Percentiles rank a stretch among this genome's conserved stretches.
Conservation (phyloP, 352 stramenopile genomes). For the Phytopythium montanum region DNA sequence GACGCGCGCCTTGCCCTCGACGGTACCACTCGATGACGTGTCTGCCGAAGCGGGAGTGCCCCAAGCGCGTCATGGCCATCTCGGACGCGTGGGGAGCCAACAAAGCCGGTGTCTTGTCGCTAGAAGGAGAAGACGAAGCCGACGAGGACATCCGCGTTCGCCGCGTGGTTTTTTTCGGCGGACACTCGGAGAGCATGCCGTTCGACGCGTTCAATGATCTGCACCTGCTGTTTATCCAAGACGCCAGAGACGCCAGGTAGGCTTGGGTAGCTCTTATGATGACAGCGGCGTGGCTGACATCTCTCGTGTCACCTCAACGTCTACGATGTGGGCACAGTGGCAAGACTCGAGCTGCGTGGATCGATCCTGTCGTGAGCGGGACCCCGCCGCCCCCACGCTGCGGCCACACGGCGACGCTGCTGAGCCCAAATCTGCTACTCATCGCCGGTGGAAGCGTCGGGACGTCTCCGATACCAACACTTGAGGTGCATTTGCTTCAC, state of each 20-base stretch:
- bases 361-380: conserved; percentile 25
- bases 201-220: conserved; percentile 71
- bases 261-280: not conserved
- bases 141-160: conserved; percentile 25
- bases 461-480: conserved; percentile 39
- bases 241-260: conserved; percentile 6
- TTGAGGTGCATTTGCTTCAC: conserved; percentile 40
- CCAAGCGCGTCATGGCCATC: conserved; percentile 14
- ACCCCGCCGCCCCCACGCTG: conserved; percentile 37
- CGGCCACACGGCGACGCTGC: conserved; percentile 40
- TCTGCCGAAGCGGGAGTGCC: conserved; percentile 28
- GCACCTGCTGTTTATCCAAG: conserved; percentile 38
- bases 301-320: not conserved
- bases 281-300: not conserved
- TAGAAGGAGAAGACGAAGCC: not conserved
- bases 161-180: conserved; percentile 62
- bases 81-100: not conserved
- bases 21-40: conserved; percentile 68
- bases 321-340: conserved; percentile 1
- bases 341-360: conserved; percentile 36
- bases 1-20: conserved; percentile 41
- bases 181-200: conserved; percentile 60
- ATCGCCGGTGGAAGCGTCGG: conserved; percentile 65
- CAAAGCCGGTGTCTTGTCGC: not conserved
- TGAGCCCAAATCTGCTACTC: conserved; percentile 36